Conservation (phyloP, 768 basidiomycete species). For the Leccinum boreale region DNA sequence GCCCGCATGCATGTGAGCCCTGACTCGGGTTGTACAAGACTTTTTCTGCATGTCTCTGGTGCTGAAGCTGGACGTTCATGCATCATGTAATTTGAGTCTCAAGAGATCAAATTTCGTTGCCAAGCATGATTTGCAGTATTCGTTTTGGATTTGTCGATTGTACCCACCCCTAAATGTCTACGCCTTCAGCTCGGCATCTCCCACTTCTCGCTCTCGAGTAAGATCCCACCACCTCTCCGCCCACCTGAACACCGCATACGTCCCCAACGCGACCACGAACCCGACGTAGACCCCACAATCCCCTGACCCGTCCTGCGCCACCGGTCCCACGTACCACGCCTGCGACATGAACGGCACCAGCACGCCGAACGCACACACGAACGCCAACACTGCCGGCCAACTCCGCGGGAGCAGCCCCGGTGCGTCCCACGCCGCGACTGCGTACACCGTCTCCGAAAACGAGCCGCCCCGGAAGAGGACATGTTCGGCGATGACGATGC, state of each 20-base stretch:
- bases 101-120: not conserved
- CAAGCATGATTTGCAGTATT: too few relatives aligned
- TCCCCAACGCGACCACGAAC: slow-evolving; percentile 31
- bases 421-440: slow-evolving; percentile 35
- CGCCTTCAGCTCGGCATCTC: slow-evolving; percentile 1
- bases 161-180: not conserved
- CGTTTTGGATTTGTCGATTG: not conserved
- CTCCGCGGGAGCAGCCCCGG: slow-evolving; percentile 38
- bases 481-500: slow-evolving; percentile 43
- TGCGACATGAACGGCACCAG: slow-evolving; percentile 50
- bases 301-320: slow-evolving; percentile 42
- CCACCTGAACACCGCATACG: slow-evolving; percentile 30
- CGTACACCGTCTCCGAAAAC: slow-evolving; percentile 35
- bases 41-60: too few relatives aligned
- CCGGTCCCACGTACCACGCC: slow-evolving; percentile 49
- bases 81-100: too few relatives aligned
- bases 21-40: too few relatives aligned
- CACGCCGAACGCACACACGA: slow-evolving; percentile 37
- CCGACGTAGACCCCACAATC: slow-evolving; percentile 47
- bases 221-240: slow-evolving; percentile 24
- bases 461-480: slow-evolving; percentile 38
- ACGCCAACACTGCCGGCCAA: slow-evolving; percentile 39
- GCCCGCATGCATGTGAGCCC: too few relatives aligned
- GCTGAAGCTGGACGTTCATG: too few relatives aligned
- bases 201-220: not conserved